Evolutionary conservation across 768 basidiomycete genomes (phyloP).

Genomic region (Russula foetens): DNA sequence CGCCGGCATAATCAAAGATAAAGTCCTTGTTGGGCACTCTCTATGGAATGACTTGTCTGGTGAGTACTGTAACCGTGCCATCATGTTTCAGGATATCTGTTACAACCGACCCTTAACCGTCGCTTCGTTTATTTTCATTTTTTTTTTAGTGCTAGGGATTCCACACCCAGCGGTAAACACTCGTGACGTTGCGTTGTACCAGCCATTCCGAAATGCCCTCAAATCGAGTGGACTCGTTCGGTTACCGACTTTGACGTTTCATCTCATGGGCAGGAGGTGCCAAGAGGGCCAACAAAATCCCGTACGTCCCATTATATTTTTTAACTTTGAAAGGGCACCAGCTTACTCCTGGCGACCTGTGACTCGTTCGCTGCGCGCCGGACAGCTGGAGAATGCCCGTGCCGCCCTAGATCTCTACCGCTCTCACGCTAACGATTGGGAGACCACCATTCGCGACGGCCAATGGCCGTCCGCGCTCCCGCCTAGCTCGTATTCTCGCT

Average conservation of each 20-base stretch:
- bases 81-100: constrained; percentile 6
- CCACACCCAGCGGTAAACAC: constrained; percentile 73
- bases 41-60: constrained; percentile 80
- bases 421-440: constrained; percentile 59
- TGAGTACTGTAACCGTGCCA: constrained; percentile 28
- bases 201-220: constrained; percentile 70
- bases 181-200: constrained; percentile 73
- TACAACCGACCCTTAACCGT: constrained; percentile 1
- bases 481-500: constrained; percentile 73
- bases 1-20: constrained; percentile 57
- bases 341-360: constrained; percentile 2
- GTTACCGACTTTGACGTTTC: constrained; percentile 73
- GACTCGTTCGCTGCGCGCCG: constrained; percentile 2
- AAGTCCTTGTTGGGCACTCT: constrained; percentile 67
- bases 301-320: constrained; percentile 36
- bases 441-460: constrained; percentile 44
- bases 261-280: constrained; percentile 70
- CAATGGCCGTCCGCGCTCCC: constrained; percentile 74
- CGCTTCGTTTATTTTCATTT: constrained; percentile 1
- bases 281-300: constrained; percentile 66
- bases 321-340: neutral
- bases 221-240: constrained; percentile 61
- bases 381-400: constrained; percentile 71
- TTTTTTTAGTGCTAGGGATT: constrained; percentile 58
- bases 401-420: constrained; percentile 45